Evolutionary conservation across 208 protist genomes (phyloP).

Genomic region (Crithidia expoeki): DNA sequence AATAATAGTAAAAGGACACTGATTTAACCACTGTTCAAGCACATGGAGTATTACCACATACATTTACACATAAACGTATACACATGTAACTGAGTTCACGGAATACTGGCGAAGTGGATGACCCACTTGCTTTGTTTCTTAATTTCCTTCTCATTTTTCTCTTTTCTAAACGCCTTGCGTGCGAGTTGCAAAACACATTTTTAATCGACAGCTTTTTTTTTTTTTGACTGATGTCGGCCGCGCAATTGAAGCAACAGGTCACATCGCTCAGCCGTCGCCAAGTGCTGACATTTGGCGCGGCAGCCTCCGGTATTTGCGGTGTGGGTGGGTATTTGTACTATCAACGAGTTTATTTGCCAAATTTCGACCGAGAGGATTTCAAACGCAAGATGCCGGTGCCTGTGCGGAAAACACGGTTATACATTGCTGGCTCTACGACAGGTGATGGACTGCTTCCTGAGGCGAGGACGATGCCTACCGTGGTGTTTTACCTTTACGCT

Average conservation of each 20-base stretch:
- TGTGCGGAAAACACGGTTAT: conserved; percentile 51
- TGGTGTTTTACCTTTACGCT: conserved; percentile 44
- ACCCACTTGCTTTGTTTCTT: too few relatives aligned
- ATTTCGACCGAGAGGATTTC: conserved; percentile 23
- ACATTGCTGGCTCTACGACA: conserved; percentile 49
- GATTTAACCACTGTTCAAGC: too few relatives aligned
- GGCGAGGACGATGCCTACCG: conserved; percentile 28
- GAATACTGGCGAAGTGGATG: too few relatives aligned
- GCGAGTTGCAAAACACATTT: too few relatives aligned
- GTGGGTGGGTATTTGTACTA: conserved; percentile 59
- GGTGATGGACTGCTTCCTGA: conserved; percentile 34
- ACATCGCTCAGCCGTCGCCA: conserved; percentile 58
- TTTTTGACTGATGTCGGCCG: conserved; percentile 32
- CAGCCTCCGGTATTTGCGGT: conserved; percentile 28
- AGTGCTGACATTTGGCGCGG: conserved; percentile 33
- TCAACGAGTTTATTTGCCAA: conserved; percentile 42
- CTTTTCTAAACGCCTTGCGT: neutral
- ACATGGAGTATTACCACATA: too few relatives aligned
- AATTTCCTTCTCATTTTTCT: neutral
- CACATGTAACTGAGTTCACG: neutral
- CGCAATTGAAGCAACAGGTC: conserved; percentile 36
- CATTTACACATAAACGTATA: neutral
- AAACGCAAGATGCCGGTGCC: conserved; percentile 32
- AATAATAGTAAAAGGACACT: too few relatives aligned
- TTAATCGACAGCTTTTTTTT: neutral